These are phyloP conservation scores for Phaseolus lunatus DNA, from an alignment of 306 rosid species.

Conservation along the genomic window DNA sequence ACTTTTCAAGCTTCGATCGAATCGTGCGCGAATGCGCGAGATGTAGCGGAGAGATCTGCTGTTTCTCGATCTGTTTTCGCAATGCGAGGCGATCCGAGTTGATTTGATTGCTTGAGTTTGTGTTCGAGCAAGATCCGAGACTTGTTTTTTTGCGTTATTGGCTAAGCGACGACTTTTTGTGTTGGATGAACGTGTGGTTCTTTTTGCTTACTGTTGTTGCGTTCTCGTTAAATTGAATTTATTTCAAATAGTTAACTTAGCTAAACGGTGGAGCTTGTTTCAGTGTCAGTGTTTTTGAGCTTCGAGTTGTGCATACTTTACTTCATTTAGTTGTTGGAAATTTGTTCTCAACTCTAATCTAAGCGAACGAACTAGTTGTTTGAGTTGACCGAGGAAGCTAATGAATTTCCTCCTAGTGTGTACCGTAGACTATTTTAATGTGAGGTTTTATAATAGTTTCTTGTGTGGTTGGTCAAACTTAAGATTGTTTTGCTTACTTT, in stretches of 20 bases:
- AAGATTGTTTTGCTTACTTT: conserved; percentile 33
- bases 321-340: conserved; percentile 26
- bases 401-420: conserved; percentile 25
- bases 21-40: conserved; percentile 22
- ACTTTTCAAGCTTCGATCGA: conserved; percentile 34
- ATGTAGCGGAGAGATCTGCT: conserved; percentile 38
- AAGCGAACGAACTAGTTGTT: conserved; percentile 26
- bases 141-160: conserved; percentile 19
- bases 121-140: conserved; percentile 53
- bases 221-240: conserved; percentile 21
- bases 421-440: not conserved
- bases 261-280: not conserved
- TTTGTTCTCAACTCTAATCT: conserved; percentile 23
- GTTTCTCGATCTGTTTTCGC: conserved; percentile 16
- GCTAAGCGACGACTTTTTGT: conserved; percentile 25
- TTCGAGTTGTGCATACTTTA: conserved; percentile 22
- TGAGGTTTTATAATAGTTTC: conserved; percentile 11
- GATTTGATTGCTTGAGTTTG: not conserved
- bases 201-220: not conserved
- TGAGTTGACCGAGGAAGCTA: conserved; percentile 33
- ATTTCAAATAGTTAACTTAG: conserved; percentile 1
- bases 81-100: conserved; percentile 38
- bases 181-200: conserved; percentile 2
- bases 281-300: conserved; percentile 34
- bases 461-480: conserved; percentile 29